Evolutionary conservation across 352 stramenopile species (phyloP).

Genomic region (Phytophthora idaei): DNA sequence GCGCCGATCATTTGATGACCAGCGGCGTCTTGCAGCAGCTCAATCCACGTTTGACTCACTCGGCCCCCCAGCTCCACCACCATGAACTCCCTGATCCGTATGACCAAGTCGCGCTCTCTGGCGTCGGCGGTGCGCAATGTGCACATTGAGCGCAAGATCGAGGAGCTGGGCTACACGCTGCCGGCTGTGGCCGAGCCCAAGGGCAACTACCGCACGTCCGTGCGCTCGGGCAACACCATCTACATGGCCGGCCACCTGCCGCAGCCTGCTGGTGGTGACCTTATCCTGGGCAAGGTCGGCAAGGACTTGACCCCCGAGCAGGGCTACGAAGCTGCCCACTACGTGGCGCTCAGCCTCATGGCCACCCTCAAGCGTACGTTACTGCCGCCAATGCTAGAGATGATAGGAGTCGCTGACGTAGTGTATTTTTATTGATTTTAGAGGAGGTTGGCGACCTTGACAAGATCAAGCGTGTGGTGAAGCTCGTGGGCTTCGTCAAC

Average conservation of each 20-base stretch:
- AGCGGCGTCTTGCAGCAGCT: slow-evolving; percentile 10
- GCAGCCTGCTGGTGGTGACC: slow-evolving; percentile 65
- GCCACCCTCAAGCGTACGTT: slow-evolving; percentile 89
- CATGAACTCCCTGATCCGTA: slow-evolving; percentile 42
- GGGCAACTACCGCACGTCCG: slow-evolving; percentile 89
- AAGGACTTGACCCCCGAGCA: slow-evolving; percentile 89
- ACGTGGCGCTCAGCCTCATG: slow-evolving; percentile 90
- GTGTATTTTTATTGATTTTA: slow-evolving; percentile 21
- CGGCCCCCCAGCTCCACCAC: background rate
- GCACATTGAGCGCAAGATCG: slow-evolving; percentile 84
- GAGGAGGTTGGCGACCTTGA: slow-evolving; percentile 92
- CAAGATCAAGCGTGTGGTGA: slow-evolving; percentile 94
- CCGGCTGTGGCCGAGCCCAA: slow-evolving; percentile 86
- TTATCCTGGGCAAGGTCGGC: slow-evolving; percentile 91
- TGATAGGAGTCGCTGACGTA: background rate
- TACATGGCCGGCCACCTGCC: slow-evolving; percentile 87
- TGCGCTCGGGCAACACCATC: slow-evolving; percentile 86
- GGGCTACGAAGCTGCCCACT: slow-evolving; percentile 90
- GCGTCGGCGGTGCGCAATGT: slow-evolving; percentile 55
- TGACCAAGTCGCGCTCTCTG: slow-evolving; percentile 32
- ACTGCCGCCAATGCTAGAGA: background rate
- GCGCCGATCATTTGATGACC: slow-evolving; percentile 12
- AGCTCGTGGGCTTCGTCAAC: slow-evolving; percentile 97
- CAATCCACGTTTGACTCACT: slow-evolving; percentile 24
- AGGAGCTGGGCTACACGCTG: slow-evolving; percentile 86